Percentiles rank a stretch among this genome's conserved stretches.
Conservation (phyloP, 805 yeast genomes). For the Lipomyces lipofer region DNA sequence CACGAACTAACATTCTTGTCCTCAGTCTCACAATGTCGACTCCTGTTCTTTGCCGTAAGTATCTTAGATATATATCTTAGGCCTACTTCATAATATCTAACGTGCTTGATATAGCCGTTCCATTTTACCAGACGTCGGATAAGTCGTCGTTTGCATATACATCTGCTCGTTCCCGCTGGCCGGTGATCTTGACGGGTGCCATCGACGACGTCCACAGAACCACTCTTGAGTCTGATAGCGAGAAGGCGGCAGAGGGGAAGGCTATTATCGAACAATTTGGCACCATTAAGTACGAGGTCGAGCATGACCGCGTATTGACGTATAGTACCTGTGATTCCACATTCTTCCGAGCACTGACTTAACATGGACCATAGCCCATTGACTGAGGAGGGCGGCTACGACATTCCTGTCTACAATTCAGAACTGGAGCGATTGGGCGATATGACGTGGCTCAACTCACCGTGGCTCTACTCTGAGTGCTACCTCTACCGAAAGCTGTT, state of each 20-base stretch:
- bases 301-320: slow-evolving; percentile 37
- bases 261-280: slow-evolving; percentile 13
- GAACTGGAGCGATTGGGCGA: slow-evolving; percentile 44
- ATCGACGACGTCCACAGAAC: slow-evolving; percentile 58
- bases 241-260: slow-evolving; percentile 50
- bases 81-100: neutral
- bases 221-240: slow-evolving; percentile 29
- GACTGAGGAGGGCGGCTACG: slow-evolving; percentile 41
- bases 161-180: slow-evolving; percentile 85
- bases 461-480: slow-evolving; percentile 90
- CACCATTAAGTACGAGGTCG: slow-evolving; percentile 46
- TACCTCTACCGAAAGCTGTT: slow-evolving; percentile 64
- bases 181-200: slow-evolving; percentile 69
- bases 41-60: slow-evolving; percentile 9
- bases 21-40: neutral
- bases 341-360: neutral
- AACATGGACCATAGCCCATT: slow-evolving; percentile 41
- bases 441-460: slow-evolving; percentile 76
- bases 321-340: slow-evolving; percentile 10
- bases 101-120: slow-evolving; percentile 22
- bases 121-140: slow-evolving; percentile 63
- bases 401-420: slow-evolving; percentile 58
- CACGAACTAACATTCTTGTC: too few species aligned
- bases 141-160: slow-evolving; percentile 75
- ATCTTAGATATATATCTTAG: too few species aligned